Evolutionary conservation across 805 yeast species (phyloP), one percentile per base, ranked within the genome.

Genomic region (Candida silvatica): DNA sequence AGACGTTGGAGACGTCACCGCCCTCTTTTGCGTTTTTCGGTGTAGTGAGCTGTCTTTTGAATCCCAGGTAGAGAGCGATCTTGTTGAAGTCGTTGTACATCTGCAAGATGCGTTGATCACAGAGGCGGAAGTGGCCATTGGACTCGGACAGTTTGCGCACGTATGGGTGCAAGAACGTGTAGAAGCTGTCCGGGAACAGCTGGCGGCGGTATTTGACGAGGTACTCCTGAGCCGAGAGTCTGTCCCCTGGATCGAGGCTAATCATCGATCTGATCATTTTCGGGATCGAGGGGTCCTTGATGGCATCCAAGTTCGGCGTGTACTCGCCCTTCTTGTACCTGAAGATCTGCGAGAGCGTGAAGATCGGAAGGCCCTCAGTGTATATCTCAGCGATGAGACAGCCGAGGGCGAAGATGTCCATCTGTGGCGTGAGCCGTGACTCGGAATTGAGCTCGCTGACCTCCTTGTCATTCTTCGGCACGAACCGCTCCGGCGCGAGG

Each of bases 361-460:
- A 90, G 0, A 85, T 67, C 0, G 97, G 83, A 14, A 82, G 69
- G 0, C 97, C 97, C 44, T 92, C 97, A 15, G 77, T 60, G 44
- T 80, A 85, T 5, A 92, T 58, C 54, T 92, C 98, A 1, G 94
- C 95, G 45, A 92, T 79, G 3, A 83, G 86, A 61, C 98, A 92
- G 0, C 94, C 94, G 30, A 78, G 51, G 36, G 86, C 72, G 52
- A 84, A 84, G 17, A 90, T 63, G 56, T 92, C 98, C 92, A 84
- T 83, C 32, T 71, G 70, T 19, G 65, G 62, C 1, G 77, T 69
- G 20, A 83, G 52, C 11, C 44, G 46, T 2, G 55, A 65, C 37
- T 16, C 29, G 22, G 17, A 31, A 6, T 22, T 34, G 33, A 28
- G 29, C 14, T 17, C 32, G 29, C 30, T 37, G 22, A 28, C 23